A percentile compares a stretch with the other conserved stretches of the same genome.
Evolutionary conservation across 805 yeast species (phyloP).

Genomic region (Cyberlindnera samutprakarnensis): DNA sequence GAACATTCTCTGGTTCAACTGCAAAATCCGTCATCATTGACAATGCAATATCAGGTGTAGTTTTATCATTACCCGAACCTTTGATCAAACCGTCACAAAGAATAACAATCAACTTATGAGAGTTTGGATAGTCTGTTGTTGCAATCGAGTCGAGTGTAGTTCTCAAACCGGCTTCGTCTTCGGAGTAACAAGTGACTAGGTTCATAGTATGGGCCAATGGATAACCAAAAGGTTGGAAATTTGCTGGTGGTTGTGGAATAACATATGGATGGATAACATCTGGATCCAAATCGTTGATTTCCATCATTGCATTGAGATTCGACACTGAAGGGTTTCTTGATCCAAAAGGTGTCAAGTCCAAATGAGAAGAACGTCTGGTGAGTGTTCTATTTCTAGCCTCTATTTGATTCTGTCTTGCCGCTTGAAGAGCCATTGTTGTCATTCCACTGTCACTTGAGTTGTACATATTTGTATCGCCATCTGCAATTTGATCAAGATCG

Average conservation of each 20-base stretch:
- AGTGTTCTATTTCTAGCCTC: slow-evolving; percentile 11
- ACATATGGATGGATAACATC: slow-evolving; percentile 66
- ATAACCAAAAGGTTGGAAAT: slow-evolving; percentile 77
- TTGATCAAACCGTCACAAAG: slow-evolving; percentile 93
- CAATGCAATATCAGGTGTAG: slow-evolving; percentile 87
- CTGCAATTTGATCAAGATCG: slow-evolving; percentile 11
- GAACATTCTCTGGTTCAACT: slow-evolving; percentile 64
- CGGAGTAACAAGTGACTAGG: slow-evolving; percentile 91
- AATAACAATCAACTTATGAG: slow-evolving; percentile 79
- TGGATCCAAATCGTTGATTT: slow-evolving; percentile 43
- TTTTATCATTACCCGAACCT: slow-evolving; percentile 83
- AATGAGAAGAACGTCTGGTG: slow-evolving; percentile 9
- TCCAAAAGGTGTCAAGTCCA: slow-evolving; percentile 14
- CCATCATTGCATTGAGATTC: slow-evolving; percentile 16
- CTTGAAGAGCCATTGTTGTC: slow-evolving; percentile 63
- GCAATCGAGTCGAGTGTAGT: slow-evolving; percentile 87
- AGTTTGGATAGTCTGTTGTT: slow-evolving; percentile 93
- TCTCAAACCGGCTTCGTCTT: slow-evolving; percentile 79
- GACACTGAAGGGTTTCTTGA: slow-evolving; percentile 20
- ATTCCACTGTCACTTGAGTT: slow-evolving; percentile 2
- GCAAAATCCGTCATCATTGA: slow-evolving; percentile 80
- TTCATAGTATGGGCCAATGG: slow-evolving; percentile 72
- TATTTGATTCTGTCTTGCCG: slow-evolving; percentile 24
- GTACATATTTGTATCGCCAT: neutral
- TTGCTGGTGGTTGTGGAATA: slow-evolving; percentile 87